These are phyloP conservation scores for Erythrophleum fordii DNA, from an alignment of 306 rosid genomes.

Conservation along the genomic window DNA sequence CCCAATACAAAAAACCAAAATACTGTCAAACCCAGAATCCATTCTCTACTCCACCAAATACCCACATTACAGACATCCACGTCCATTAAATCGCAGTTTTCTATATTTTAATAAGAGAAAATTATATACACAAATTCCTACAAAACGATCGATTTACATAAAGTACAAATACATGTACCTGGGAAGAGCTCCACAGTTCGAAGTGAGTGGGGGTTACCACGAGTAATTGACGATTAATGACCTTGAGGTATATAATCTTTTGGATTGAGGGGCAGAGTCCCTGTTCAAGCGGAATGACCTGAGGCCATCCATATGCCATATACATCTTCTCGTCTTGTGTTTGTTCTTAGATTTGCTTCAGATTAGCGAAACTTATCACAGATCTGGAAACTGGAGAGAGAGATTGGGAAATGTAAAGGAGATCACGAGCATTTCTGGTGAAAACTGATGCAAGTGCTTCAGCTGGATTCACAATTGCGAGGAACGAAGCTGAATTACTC, in stretches of 20 bases:
- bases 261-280: conserved; percentile 71
- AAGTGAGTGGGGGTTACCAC: conserved; percentile 84
- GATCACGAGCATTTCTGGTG: conserved; percentile 52
- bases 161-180: conserved; percentile 53
- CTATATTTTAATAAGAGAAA: not conserved
- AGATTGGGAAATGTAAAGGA: conserved; percentile 19
- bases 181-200: conserved; percentile 93
- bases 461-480: conserved; percentile 50
- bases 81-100: conserved; percentile 38
- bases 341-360: conserved; percentile 39
- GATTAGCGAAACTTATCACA: conserved; percentile 29
- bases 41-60: conserved; percentile 26
- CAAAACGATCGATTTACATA: not conserved
- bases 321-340: conserved; percentile 62
- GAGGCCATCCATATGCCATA: conserved; percentile 99
- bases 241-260: conserved; percentile 72
- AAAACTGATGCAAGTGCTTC: conserved; percentile 24
- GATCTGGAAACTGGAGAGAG: conserved; percentile 51
- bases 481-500: conserved; percentile 37
- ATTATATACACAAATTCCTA: not conserved
- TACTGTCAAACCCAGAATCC: conserved; percentile 48
- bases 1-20: conserved; percentile 34
- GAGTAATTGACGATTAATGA: conserved; percentile 73
- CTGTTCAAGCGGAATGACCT: conserved; percentile 86
- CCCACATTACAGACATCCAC: conserved; percentile 31